Evolutionary conservation across 2,329 filamentous ascomycete genomes (phyloP).

Genomic region (Colletotrichum chlorophyti): DNA sequence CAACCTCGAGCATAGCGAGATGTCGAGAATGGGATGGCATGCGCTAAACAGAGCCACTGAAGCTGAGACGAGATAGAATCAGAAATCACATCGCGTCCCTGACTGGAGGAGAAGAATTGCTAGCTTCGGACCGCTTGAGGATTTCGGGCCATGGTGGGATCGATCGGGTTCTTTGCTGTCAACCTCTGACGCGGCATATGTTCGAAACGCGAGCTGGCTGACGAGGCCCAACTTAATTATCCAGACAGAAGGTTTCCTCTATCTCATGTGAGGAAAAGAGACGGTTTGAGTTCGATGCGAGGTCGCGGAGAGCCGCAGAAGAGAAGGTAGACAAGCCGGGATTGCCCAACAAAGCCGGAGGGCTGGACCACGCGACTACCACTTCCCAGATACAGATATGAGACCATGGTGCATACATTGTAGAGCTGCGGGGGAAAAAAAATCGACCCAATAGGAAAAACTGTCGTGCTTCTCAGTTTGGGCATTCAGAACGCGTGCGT

Average conservation of each 20-base stretch:
- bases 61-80: conserved; percentile 16
- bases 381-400: conserved; percentile 4
- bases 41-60: neutral
- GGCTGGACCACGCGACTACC: neutral
- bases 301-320: conserved; percentile 11
- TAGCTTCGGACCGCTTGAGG: conserved; percentile 11
- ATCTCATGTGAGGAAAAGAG: neutral
- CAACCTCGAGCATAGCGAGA: conserved; percentile 13
- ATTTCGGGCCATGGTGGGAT: conserved; percentile 2
- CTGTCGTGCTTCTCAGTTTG: conserved; percentile 16
- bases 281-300: neutral
- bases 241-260: conserved; percentile 3
- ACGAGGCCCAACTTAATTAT: conserved; percentile 2
- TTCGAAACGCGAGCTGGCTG: conserved; percentile 13
- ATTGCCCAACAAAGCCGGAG: conserved; percentile 12
- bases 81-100: neutral
- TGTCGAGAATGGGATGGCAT: conserved; percentile 14
- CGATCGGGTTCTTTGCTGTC: neutral
- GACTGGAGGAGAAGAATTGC: neutral
- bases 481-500: neutral
- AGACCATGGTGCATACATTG: conserved; percentile 19
- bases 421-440: too few species aligned
- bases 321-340: conserved; percentile 19
- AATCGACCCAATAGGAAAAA: too few species aligned
- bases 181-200: conserved; percentile 19